phyloP scores from a whole-genome alignment of 139 green algal genomes.

The Parachlorella kessleri region DNA sequence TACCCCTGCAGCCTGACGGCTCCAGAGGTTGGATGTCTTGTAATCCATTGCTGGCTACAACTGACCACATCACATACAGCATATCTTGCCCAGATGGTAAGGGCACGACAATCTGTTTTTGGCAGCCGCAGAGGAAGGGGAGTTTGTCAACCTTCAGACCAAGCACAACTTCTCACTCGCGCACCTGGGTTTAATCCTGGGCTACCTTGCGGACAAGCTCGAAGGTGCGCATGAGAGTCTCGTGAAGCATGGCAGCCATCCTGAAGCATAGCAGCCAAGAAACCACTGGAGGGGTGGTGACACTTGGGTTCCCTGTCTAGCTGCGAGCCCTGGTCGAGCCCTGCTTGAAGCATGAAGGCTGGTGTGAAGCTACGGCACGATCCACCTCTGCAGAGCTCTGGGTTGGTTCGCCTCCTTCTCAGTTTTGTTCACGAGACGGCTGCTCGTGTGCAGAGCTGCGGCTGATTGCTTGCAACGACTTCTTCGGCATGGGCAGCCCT shows the following conservation, averaged over 20 bases:
- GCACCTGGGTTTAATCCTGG: conserved; percentile 56
- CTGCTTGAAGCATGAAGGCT: neutral
- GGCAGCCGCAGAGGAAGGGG: conserved; percentile 46
- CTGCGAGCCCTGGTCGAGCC: neutral
- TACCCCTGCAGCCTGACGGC: neutral
- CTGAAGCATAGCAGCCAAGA: too few relatives aligned
- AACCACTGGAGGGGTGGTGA: neutral
- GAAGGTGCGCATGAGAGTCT: conserved; percentile 45
- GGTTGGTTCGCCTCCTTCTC: too few relatives aligned
- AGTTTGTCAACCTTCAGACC: conserved; percentile 50
- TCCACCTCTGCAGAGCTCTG: neutral
- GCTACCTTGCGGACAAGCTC: conserved; percentile 42
- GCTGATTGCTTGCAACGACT: conserved; percentile 63
- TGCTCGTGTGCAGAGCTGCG: conserved; percentile 31
- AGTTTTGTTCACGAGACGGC: too few relatives aligned
- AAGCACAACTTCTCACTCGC: conserved; percentile 65
- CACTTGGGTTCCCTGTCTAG: neutral
- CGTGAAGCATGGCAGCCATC: too few relatives aligned
- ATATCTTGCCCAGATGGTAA: neutral
- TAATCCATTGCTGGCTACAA: neutral
- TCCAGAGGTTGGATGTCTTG: neutral
- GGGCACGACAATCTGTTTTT: neutral
- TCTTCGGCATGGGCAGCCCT: conserved; percentile 33
- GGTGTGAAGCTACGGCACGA: neutral
- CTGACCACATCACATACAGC: neutral